Evolutionary conservation across 768 basidiomycete species (phyloP).

Genomic region (Pleurotus giganteus): DNA sequence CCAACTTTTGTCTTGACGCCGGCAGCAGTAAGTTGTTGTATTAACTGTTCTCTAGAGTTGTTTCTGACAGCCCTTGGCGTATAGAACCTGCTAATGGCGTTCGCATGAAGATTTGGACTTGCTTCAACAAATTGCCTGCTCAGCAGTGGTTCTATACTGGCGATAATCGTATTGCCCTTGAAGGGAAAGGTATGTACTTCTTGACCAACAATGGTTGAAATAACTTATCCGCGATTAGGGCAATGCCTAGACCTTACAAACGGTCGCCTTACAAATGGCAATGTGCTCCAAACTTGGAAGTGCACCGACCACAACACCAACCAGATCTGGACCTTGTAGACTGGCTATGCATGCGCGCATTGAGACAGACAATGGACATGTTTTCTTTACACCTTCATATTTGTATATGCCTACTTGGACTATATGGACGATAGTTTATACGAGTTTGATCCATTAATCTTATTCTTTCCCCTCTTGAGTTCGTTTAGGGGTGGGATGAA

Average conservation of each 20-base stretch:
- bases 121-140: neutral
- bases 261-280: neutral
- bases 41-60: too few species aligned
- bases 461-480: too few species aligned
- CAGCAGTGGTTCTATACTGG: slow-evolving; percentile 1
- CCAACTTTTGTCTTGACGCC: slow-evolving; percentile 20
- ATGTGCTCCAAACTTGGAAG: neutral
- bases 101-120: neutral
- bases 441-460: too few species aligned
- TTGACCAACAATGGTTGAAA: neutral
- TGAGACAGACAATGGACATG: neutral
- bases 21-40: neutral
- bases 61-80: too few species aligned
- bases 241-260: neutral
- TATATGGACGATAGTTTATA: neutral
- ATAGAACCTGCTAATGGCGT: neutral
- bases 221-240: neutral
- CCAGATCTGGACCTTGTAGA: neutral
- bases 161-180: neutral
- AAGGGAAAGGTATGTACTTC: neutral
- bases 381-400: too few species aligned
- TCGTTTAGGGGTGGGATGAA: too few species aligned
- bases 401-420: neutral
- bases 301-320: slow-evolving; percentile 4
- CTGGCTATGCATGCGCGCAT: too few species aligned